These are phyloP conservation scores for Fusarium pseudocircinatum DNA, from an alignment of 2,329 filamentous ascomycete species.

Conservation along the genomic window DNA sequence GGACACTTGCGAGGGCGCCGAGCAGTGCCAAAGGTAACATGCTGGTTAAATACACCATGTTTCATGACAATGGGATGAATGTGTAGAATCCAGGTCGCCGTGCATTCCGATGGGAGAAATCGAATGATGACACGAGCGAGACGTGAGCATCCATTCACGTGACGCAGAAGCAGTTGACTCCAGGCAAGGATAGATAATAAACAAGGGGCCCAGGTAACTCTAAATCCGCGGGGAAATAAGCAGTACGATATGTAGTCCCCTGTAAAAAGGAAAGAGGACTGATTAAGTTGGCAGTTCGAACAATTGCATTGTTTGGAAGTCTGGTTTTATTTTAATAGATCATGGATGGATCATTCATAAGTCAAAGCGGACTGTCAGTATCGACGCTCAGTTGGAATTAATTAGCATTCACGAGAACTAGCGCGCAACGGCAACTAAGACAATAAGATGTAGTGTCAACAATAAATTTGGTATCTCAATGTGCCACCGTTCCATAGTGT, in stretches of 20 bases:
- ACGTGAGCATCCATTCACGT: constrained; percentile 1
- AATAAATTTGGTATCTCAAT: constrained; percentile 26
- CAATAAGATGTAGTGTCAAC: neutral
- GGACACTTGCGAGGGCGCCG: constrained; percentile 20
- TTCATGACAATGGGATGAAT: neutral
- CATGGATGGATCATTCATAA: neutral
- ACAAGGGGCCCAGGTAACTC: neutral
- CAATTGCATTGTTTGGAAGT: neutral
- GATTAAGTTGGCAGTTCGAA: neutral
- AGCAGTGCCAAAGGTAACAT: constrained; percentile 30
- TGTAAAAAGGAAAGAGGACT: neutral
- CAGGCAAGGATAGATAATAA: neutral
- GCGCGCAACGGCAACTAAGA: neutral
- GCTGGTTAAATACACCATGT: constrained; percentile 29
- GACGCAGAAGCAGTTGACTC: neutral
- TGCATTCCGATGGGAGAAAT: neutral
- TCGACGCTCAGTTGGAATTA: neutral
- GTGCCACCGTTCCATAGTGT: neutral
- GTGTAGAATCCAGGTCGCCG: neutral
- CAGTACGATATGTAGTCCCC: neutral
- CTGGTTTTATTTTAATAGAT: neutral
- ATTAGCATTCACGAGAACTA: too few relatives aligned
- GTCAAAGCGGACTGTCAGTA: neutral
- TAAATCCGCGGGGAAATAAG: neutral
- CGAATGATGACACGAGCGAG: neutral